Percentiles rank a stretch among this genome's conserved stretches.
phyloP scores from a whole-genome alignment of 495 filamentous ascomycete species.

The Penicillium diatomitis region DNA sequence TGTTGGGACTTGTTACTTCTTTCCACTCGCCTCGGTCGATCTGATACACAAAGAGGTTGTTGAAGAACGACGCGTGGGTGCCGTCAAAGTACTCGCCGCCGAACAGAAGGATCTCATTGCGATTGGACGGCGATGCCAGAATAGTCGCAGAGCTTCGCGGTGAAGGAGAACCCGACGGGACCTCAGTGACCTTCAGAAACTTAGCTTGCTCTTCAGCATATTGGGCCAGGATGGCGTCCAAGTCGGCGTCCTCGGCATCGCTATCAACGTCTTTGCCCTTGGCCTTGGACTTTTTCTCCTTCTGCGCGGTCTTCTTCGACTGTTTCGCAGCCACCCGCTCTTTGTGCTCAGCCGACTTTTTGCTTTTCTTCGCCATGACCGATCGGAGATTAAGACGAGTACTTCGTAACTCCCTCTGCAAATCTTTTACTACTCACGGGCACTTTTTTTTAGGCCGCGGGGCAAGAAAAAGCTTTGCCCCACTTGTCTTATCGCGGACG shows the following conservation, averaged over 20 bases:
- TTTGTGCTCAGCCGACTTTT: conserved; percentile 47
- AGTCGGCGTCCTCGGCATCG: conserved; percentile 84
- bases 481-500: conserved; percentile 5
- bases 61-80: conserved; percentile 52
- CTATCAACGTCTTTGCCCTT: conserved; percentile 56
- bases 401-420: background rate
- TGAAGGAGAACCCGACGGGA: conserved; percentile 61
- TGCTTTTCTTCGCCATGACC: conserved; percentile 45
- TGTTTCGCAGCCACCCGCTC: conserved; percentile 46
- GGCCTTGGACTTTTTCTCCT: conserved; percentile 65
- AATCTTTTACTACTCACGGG: too few species aligned
- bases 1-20: conserved; percentile 79
- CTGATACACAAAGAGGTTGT: conserved; percentile 78
- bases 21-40: conserved; percentile 84
- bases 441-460: conserved; percentile 10
- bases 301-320: conserved; percentile 55
- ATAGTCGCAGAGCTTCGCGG: conserved; percentile 71
- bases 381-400: background rate
- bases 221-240: conserved; percentile 92
- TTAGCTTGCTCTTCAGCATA: conserved; percentile 77
- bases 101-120: conserved; percentile 84
- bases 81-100: conserved; percentile 72
- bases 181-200: conserved; percentile 89
- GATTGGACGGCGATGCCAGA: conserved; percentile 73
- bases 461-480: conserved; percentile 21